Evolutionary conservation across 31 red algal genomes (phyloP), one percentile per base, ranked within the genome.

Genomic region (Pterothamnion heteromorphum): DNA sequence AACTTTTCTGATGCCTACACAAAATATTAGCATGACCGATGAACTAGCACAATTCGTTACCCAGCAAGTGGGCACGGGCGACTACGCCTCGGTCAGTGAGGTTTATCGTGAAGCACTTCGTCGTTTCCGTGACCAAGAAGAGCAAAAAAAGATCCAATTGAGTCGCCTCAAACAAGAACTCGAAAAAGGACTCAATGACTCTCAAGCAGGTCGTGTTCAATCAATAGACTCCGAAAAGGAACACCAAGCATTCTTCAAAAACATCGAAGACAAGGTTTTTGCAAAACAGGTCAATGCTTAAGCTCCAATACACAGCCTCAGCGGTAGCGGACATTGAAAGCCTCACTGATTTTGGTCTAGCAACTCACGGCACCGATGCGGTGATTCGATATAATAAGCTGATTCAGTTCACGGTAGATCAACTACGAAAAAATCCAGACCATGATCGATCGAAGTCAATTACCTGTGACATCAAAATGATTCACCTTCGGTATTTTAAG

Each of bases 1-100:
- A n/a, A n/a, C n/a, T n/a, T 64, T 64, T 64, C 51, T 64, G 9
- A 64, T 64, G 51, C 51, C 51, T 18, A 64, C 51, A 9, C 51
- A 64, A 64, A 64, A 64, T 64, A 64, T 64, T n/a, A 64, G 51
- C n/a, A 64, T 64, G 51, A 64, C 51, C 51, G 51, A 64, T 64
- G 51, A 64, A n/a, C 51, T 64, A 64, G 51, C 51, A 9, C 14
- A 9, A 18, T 64, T 64, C n/a, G 51, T 64, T 64, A 18, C 51
- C 9, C 14, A 9, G 9, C 51, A 64, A n/a, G 51, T 64, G n/a
- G n/a, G n/a, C 9, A 64, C 14, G 14, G 51, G 51, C n/a, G 51
- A 64, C n/a, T 64, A 18, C 51, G 9, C 51, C n/a, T 64, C 51
- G 9, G 51, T 64, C 14, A 64, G 51, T n/a, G 51, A 64, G n/a